Evolutionary conservation across 805 yeast genomes (phyloP), one percentile per base, ranked within the genome.

Genomic region (Metschnikowia lunata): DNA sequence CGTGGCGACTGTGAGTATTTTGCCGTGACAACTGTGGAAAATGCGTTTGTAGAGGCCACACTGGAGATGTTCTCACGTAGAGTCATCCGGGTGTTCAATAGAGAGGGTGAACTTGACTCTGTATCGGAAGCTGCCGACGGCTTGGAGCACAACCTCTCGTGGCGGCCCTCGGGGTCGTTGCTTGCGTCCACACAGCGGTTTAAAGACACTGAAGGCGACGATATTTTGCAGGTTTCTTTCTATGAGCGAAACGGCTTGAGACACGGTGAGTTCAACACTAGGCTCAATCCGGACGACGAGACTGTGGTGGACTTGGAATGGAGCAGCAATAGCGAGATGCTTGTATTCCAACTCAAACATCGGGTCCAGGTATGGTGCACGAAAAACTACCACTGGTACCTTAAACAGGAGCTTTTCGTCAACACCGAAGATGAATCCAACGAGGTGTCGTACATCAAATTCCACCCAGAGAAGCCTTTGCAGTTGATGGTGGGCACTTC

Each of bases 311-410:
- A 72, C 35, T 45, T 93, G 14, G 74, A 76, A 34, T 93, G 98
- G 98, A 88, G 91, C 42, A 72, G 80, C 32, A 82, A 83, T 53
- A 82, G 90, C 42, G 95, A 89, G 52, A 72, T 86, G 1, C 69
- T 93, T 43, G 87, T 96, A 2, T 67, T 93, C 10, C 82, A 78
- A 34, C 69, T 85, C 27, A 49, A 64, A 1, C 74, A 81, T 53
- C 68, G 78, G 12, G 75, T 93, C n/a, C 95, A 85, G 59, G 64
- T 93, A 23, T 93, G 97, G 97, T 82, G 95, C 1, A 74, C 86
- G 4, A 89, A 87, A 59, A 93, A 93, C 63, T 93, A 90, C 64
- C 95, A 90, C 59, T 93, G 99, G 99, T 89, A 86, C 63, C 72
- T 90, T 54, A 93, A 93, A 58, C 95, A 86, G 62, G 95, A 85